Conservation (phyloP, 2,329 filamentous ascomycete species). For the Botrytis hyacinthi region DNA sequence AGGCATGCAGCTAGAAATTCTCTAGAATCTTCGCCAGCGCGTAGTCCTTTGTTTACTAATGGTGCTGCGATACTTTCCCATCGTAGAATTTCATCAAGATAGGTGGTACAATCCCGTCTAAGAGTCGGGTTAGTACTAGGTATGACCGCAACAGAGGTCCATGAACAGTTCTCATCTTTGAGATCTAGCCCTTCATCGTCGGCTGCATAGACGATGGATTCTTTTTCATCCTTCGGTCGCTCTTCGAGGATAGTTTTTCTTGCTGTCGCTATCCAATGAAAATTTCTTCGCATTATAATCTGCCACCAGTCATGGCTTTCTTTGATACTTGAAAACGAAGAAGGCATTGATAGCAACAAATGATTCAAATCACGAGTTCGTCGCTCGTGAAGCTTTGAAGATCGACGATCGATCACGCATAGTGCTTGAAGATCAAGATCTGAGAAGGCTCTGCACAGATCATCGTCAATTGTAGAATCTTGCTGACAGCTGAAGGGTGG, state of each 20-base stretch:
- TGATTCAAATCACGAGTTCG: conserved; percentile 12
- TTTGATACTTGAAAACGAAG: conserved; percentile 17
- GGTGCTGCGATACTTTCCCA: conserved; percentile 22
- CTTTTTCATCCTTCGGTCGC: not conserved
- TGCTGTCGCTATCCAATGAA: conserved; percentile 20
- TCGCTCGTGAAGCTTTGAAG: not conserved
- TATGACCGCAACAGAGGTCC: not conserved
- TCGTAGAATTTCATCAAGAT: conserved; percentile 19
- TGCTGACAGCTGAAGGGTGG: not conserved
- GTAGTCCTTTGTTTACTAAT: not conserved
- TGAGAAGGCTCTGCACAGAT: conserved; percentile 13
- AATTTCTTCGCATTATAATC: conserved; percentile 22
- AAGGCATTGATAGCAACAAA: conserved; percentile 15
- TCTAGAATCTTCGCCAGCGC: not conserved
- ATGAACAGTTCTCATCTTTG: conserved; percentile 10
- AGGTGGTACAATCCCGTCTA: conserved; percentile 19
- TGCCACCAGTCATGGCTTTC: conserved; percentile 23
- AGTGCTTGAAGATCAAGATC: conserved; percentile 21
- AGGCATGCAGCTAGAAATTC: conserved; percentile 18
- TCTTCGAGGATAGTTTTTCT: conserved; percentile 4
- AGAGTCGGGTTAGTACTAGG: not conserved
- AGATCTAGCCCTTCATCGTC: conserved; percentile 2
- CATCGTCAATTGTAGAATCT: conserved; percentile 16
- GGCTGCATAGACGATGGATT: not conserved
- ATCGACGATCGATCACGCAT: conserved; percentile 14